Evolutionary conservation across 805 yeast species (phyloP).

Genomic region (Wickerhamomyces pijperi): DNA sequence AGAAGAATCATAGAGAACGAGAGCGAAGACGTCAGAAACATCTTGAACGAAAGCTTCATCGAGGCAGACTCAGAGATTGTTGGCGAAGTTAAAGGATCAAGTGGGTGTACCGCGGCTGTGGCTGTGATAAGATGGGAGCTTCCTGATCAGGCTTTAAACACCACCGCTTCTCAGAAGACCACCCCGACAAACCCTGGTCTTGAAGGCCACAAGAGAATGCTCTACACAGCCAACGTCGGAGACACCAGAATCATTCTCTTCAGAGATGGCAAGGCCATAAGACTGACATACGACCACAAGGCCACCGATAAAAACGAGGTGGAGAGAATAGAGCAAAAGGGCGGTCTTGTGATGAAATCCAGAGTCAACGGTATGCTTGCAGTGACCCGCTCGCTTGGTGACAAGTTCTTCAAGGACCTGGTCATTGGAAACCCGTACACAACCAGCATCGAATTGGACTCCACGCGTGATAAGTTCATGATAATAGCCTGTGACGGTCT

Average conservation of each 20-base stretch:
- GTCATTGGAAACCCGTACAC: conserved; percentile 91
- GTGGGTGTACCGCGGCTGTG: conserved; percentile 95
- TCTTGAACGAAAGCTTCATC: conserved; percentile 57
- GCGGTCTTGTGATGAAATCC: conserved; percentile 82
- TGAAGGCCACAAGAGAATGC: conserved; percentile 50
- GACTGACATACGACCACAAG: conserved; percentile 89
- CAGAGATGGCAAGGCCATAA: conserved; percentile 60
- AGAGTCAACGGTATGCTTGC: conserved; percentile 95
- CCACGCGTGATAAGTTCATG: conserved; percentile 56
- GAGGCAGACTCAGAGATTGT: conserved; percentile 65
- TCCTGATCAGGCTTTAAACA: conserved; percentile 14
- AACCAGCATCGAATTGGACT: conserved; percentile 64
- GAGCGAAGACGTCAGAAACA: conserved; percentile 46
- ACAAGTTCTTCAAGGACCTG: conserved; percentile 78
- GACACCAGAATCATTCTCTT: conserved; percentile 78
- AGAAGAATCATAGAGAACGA: conserved; percentile 39
- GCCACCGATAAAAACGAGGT: conserved; percentile 76
- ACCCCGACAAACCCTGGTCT: conserved; percentile 13
- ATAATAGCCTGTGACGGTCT: conserved; percentile 94
- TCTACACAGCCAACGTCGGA: conserved; percentile 92
- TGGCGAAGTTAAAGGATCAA: conserved; percentile 50
- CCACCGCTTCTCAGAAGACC: not conserved
- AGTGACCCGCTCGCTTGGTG: conserved; percentile 89
- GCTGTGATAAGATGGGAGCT: conserved; percentile 83
- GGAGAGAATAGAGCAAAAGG: conserved; percentile 60